Conservation (phyloP, 139 green algal genomes). For the Chlorella sp. region DNA sequence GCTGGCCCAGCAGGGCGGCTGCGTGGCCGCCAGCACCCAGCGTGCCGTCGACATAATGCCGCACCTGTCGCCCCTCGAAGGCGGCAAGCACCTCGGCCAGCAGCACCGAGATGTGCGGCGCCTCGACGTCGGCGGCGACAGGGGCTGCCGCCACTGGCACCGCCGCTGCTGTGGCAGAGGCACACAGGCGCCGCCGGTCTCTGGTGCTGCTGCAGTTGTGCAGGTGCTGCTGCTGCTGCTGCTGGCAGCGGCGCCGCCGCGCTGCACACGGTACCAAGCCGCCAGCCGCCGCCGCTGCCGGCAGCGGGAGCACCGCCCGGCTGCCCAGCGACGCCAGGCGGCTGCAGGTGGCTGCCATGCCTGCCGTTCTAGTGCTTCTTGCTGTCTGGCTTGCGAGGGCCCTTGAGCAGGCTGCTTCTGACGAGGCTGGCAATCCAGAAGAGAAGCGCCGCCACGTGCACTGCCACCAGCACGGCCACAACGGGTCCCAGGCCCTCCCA, state of each 20-base stretch:
- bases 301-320: too few species aligned
- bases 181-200: too few species aligned
- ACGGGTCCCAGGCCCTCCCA: conserved; percentile 32
- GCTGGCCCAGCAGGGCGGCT: conserved; percentile 60
- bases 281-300: not conserved
- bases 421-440: conserved; percentile 42
- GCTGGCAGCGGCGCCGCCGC: not conserved
- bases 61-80: conserved; percentile 54
- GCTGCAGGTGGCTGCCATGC: not conserved
- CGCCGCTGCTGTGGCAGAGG: not conserved
- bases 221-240: not conserved
- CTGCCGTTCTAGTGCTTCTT: conserved; percentile 23
- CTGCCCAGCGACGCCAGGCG: not conserved
- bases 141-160: not conserved
- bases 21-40: conserved; percentile 90
- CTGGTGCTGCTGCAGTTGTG: not conserved
- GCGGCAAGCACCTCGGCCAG: conserved; percentile 66
- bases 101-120: conserved; percentile 66
- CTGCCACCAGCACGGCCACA: conserved; percentile 25
- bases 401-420: not conserved
- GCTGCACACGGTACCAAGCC: too few species aligned
- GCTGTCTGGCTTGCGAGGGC: conserved; percentile 15
- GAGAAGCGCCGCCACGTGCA: conserved; percentile 45
- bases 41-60: conserved; percentile 87
- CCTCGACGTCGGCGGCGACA: not conserved